Conservation (phyloP, 2,329 filamentous ascomycete genomes). For the Pestalotiopsis sp. region DNA sequence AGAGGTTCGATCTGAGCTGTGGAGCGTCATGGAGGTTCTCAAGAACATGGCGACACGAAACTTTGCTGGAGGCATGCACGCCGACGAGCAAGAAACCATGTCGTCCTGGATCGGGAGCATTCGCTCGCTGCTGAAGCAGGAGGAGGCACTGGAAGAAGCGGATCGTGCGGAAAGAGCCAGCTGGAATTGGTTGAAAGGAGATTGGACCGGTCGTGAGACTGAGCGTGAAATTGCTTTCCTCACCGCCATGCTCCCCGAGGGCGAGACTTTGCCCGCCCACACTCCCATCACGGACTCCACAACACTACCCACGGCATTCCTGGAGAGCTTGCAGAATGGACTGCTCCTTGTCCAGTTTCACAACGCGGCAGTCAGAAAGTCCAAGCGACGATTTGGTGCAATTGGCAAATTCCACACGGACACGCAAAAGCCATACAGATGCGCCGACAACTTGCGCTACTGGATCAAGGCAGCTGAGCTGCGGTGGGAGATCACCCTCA, state of each 20-base stretch:
- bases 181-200: slow-evolving; percentile 80
- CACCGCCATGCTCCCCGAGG: slow-evolving; percentile 68
- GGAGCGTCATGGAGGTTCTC: slow-evolving; percentile 85
- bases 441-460: slow-evolving; percentile 90
- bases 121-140: slow-evolving; percentile 73
- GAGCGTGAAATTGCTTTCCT: slow-evolving; percentile 84
- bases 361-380: slow-evolving; percentile 85
- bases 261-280: slow-evolving; percentile 70
- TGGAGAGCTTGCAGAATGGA: slow-evolving; percentile 76
- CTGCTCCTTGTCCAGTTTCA: slow-evolving; percentile 83
- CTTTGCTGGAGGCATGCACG: slow-evolving; percentile 80
- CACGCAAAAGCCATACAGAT: slow-evolving; percentile 90
- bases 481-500: slow-evolving; percentile 85
- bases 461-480: slow-evolving; percentile 97
- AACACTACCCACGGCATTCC: slow-evolving; percentile 71
- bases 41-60: slow-evolving; percentile 89
- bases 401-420: slow-evolving; percentile 92
- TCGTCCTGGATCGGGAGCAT: slow-evolving; percentile 80
- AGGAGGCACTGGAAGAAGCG: slow-evolving; percentile 75
- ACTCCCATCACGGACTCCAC: slow-evolving; percentile 54
- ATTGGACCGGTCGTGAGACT: slow-evolving; percentile 76
- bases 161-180: slow-evolving; percentile 71
- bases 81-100: slow-evolving; percentile 78
- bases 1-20: slow-evolving; percentile 79
- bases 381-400: slow-evolving; percentile 82